Evolutionary conservation across 2,329 filamentous ascomycete species (phyloP), one percentile per base, ranked within the genome.

Genomic region (Ilyonectria mors-panacis): DNA sequence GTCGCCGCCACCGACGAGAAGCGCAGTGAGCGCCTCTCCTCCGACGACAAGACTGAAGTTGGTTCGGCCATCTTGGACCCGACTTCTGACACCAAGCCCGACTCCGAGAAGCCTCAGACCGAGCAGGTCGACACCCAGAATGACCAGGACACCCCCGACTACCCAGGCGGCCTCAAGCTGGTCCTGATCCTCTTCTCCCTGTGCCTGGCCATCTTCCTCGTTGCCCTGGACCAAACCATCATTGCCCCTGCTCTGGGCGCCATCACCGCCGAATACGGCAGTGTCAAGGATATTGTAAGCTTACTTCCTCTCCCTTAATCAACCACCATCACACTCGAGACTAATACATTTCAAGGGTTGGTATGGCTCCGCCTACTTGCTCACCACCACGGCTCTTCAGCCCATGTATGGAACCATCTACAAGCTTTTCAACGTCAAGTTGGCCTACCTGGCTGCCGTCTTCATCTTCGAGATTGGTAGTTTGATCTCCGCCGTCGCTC

Each of bases 241-340:
- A 85, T 87, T 67, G 84, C 85, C 6, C 85, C 86, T 15, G 86
- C 86, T 1, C 80, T 87, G 19, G 85, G 85, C 21, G 84, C 85
- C 73, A 88, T 88, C 69, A 86, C 85, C 0, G 77, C 77, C 1
- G 77, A 85, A 54, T 86, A 83, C 58, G 65, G 73, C 48, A 84
- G 81, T 55, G 80, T 84, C 39, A 81, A 81, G 69, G 85, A 86
- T 62, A 85, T 86, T 68, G 84, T 81, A 62, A 61, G 76, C 70
- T 28, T 21, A 15, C 3, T 35, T 37, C n/a, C n/a, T 12, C 30
- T 15, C n/a, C 23, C 28, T 17, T 1, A 12, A 30, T 53, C 28
- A 26, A 26, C 26, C 26, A 26, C 15, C 17, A 28, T 56, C 15
- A 47, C 23, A 37, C 61, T 23, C 9, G 7, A 35, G 10, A 64